Conservation (phyloP, 1,284 basidiomycete genomes). For the Puccinia hordei region DNA sequence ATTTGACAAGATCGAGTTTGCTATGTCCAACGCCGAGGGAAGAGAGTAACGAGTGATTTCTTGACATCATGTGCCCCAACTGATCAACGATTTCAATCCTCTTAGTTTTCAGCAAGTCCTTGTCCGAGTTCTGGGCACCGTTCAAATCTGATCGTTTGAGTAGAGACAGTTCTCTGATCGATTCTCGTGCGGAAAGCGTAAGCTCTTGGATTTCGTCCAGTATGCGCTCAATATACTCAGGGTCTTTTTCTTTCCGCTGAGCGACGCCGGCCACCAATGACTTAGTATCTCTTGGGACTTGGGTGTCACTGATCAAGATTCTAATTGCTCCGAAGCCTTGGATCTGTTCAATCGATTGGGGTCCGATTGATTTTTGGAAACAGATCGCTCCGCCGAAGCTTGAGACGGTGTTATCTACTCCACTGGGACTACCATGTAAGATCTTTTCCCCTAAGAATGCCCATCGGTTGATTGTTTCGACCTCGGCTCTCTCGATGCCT, state of each 20-base stretch:
- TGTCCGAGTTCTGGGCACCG: conserved; percentile 67
- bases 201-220: conserved; percentile 54
- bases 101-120: conserved; percentile 73
- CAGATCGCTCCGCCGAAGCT: conserved; percentile 90
- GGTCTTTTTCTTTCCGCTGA: conserved; percentile 69
- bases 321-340: conserved; percentile 68
- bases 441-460: conserved; percentile 96
- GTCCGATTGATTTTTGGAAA: conserved; percentile 70
- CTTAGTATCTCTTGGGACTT: conserved; percentile 90
- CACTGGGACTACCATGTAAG: conserved; percentile 93
- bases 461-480: conserved; percentile 84
- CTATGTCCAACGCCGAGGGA: conserved; percentile 92
- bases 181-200: conserved; percentile 54
- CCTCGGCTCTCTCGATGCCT: conserved; percentile 65
- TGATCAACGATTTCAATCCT: conserved; percentile 61
- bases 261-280: conserved; percentile 86
- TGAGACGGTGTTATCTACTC: conserved; percentile 93
- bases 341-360: conserved; percentile 79
- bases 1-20: conserved; percentile 77
- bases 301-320: conserved; percentile 90
- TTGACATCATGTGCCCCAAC: conserved; percentile 73
- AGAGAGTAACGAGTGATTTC: conserved; percentile 85
- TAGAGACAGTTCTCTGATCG: conserved; percentile 51
- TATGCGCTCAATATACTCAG: conserved; percentile 56
- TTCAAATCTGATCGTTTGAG: background rate